These are phyloP conservation scores for Mycena venus DNA, from an alignment of 768 basidiomycete genomes.

Conservation along the genomic window DNA sequence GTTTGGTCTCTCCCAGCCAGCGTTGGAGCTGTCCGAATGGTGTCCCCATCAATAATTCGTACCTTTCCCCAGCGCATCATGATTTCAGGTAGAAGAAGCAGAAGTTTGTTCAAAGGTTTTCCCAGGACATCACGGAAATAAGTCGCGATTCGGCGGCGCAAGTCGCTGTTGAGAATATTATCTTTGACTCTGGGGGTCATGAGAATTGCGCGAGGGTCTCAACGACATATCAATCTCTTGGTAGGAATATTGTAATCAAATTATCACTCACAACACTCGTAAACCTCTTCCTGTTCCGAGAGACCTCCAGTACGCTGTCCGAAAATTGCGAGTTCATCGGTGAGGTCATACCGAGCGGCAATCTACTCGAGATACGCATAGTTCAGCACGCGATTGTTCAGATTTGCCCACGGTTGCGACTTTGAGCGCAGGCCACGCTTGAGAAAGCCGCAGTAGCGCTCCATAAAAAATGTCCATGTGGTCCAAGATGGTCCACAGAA, in stretches of 20 bases:
- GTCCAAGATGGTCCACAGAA: conserved; percentile 49
- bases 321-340: conserved; percentile 29
- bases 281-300: background rate
- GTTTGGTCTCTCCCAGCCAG: background rate
- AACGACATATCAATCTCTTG: too few relatives aligned
- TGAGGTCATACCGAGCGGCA: conserved; percentile 39
- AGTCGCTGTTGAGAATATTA: conserved; percentile 12
- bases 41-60: conserved; percentile 40
- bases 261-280: conserved; percentile 41
- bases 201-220: conserved; percentile 37
- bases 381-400: conserved; percentile 40
- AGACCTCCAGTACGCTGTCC: background rate
- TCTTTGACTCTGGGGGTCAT: conserved; percentile 20
- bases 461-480: conserved; percentile 52
- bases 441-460: conserved; percentile 48
- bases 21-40: conserved; percentile 22
- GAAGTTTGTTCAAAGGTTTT: background rate
- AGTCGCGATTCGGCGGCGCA: conserved; percentile 26
- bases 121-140: conserved; percentile 34
- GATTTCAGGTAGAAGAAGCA: conserved; percentile 19
- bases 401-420: conserved; percentile 42
- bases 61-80: too few relatives aligned
- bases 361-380: conserved; percentile 44
- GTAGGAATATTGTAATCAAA: background rate
- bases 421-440: conserved; percentile 37